Conservation (phyloP, 306 rosid genomes). For the Quercus robur region DNA sequence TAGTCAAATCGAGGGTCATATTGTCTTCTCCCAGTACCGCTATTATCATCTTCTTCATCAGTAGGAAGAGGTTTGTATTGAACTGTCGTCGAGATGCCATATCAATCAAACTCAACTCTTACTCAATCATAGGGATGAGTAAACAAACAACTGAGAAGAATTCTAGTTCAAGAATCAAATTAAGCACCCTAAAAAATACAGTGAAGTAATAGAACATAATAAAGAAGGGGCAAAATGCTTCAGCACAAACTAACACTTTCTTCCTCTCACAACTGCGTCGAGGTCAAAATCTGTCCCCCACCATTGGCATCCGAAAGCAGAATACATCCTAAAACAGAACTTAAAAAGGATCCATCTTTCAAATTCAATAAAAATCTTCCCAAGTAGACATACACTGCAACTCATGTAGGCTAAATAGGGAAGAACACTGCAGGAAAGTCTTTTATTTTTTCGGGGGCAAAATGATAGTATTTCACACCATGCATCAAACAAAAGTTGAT, state of each 20-base stretch:
- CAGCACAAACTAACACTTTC: background rate
- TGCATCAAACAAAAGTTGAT: too few relatives aligned
- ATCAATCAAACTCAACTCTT: background rate
- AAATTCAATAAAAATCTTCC: too few relatives aligned
- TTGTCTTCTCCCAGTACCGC: conserved; percentile 27
- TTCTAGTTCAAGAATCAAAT: too few relatives aligned
- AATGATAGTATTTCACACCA: too few relatives aligned
- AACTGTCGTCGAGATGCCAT: background rate
- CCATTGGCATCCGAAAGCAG: background rate
- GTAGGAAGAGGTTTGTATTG: conserved; percentile 6
- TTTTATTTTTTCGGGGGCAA: too few relatives aligned
- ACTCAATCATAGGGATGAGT: background rate
- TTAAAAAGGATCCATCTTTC: background rate
- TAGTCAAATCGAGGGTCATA: conserved; percentile 85
- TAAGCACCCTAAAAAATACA: too few relatives aligned
- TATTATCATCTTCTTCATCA: conserved; percentile 48
- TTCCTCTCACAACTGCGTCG: background rate
- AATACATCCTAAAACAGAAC: background rate
- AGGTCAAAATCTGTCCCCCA: background rate
- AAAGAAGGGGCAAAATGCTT: background rate
- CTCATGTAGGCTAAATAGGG: too few relatives aligned
- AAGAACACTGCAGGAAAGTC: too few relatives aligned
- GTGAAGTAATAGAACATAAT: background rate
- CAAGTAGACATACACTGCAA: too few relatives aligned
- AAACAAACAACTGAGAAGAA: too few relatives aligned